Base-by-base conservation (phyloP, 1,284 basidiomycete species). In the Hypsizygus ulmarius region DNA sequence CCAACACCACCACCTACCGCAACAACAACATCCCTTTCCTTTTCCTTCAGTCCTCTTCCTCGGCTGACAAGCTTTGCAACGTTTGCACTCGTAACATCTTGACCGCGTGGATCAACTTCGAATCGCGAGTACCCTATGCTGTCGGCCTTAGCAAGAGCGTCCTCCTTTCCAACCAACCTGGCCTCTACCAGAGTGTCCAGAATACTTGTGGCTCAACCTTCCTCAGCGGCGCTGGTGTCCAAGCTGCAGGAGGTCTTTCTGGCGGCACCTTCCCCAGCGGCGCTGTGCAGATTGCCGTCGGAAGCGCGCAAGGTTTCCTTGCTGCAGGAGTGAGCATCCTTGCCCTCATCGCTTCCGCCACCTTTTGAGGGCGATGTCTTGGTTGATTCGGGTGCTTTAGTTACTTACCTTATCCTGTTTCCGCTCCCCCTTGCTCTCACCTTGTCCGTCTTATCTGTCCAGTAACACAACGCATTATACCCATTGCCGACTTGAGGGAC, bases 1-100 rank as follows among this genome's bases (percentile, higher is more conserved):
- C 90, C 53, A 89, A 93, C 73, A 67, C 76, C 33, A 78, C 79
- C 9, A 83, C 82, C 12, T 92, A 81, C 74, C 60, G 68, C 50
- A 47, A 61, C 30, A 75, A 76, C 65, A 87, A 88, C 73, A 67
- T 95, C 44, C 72, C 82, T 34, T 95, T 92, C 87, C 72, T 96
- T 57, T 84, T 88, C 82, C 77, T 90, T 60, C 65, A 74, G 46
- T 71, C 84, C 37, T 56, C 62, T 55, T 72, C 81, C 64, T 32
- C 74, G 40, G 67, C 73, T 28, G 60, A 66, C 34, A 49, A 69
- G 32, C 82, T 95, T 47, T 97, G 93, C 82, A 84, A 78, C 2
- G 60, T 84, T 3, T 97, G 93, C 82, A 84, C 90, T 12, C 81
- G 86, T 62, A 77, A 77, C 56, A 70, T 93, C 64, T 63, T 96